Evolutionary conservation across 1,139 yeast species (phyloP).

Genomic region (Candida sanyaensis): DNA sequence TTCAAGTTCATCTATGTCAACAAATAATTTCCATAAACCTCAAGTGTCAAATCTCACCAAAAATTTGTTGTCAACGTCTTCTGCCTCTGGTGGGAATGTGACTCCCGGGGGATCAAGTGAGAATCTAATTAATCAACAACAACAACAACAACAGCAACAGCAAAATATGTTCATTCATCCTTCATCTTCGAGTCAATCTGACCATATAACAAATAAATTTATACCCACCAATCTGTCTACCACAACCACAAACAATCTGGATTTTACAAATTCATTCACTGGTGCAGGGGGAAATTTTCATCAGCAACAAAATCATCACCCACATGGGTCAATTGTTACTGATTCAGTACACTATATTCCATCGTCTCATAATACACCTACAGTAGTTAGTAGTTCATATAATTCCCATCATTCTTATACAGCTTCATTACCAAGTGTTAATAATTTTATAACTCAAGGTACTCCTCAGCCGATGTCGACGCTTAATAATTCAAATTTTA

Average conservation of each 20-base stretch:
- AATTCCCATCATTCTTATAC: constrained; percentile 45
- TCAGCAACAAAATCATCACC: neutral
- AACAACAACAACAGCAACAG: neutral
- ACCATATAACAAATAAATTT: constrained; percentile 3
- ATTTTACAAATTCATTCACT: neutral
- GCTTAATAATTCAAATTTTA: constrained; percentile 13
- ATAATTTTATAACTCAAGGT: constrained; percentile 16
- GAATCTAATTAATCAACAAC: constrained; percentile 4
- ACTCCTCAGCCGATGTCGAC: constrained; percentile 7
- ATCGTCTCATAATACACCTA: constrained; percentile 56
- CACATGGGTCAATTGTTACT: constrained; percentile 10
- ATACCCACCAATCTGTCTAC: constrained; percentile 6
- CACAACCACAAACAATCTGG: neutral
- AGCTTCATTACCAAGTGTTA: constrained; percentile 23
- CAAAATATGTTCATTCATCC: constrained; percentile 2
- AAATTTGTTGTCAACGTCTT: constrained; percentile 28
- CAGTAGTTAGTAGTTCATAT: constrained; percentile 51
- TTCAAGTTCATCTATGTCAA: constrained; percentile 2
- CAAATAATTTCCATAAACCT: constrained; percentile 12
- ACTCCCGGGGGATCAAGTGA: constrained; percentile 3
- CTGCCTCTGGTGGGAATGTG: neutral
- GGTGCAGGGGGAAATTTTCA: constrained; percentile 5
- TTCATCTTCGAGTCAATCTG: constrained; percentile 9
- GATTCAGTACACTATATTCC: constrained; percentile 42
- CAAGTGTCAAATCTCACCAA: constrained; percentile 42